Conservation (phyloP, 2,329 filamentous ascomycete genomes). For the Esteya vermicola region DNA sequence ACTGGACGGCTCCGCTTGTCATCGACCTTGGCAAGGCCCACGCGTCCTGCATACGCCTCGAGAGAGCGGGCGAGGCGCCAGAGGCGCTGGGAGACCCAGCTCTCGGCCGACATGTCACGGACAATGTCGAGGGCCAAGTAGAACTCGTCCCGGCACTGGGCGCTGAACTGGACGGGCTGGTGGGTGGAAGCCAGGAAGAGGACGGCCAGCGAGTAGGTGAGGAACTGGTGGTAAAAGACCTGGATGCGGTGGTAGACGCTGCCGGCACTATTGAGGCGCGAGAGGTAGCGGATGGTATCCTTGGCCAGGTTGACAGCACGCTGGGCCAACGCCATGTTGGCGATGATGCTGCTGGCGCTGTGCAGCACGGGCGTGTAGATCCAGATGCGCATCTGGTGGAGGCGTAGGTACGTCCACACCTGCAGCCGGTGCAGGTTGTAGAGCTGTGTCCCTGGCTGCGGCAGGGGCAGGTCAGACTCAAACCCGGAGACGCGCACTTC, state of each 20-base stretch:
- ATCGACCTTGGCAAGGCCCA: conserved; percentile 43
- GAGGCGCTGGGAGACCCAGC: conserved; percentile 56
- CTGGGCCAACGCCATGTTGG: conserved; percentile 59
- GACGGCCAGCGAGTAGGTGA: conserved; percentile 60
- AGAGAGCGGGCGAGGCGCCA: conserved; percentile 60
- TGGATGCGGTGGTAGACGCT: conserved; percentile 60
- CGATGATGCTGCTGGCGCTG: conserved; percentile 68
- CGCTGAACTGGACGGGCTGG: conserved; percentile 56
- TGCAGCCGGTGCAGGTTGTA: conserved; percentile 61
- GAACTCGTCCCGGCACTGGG: conserved; percentile 58
- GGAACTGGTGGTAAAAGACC: conserved; percentile 68
- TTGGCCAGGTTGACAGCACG: conserved; percentile 62
- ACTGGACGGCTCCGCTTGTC: conserved; percentile 28
- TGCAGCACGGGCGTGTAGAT: conserved; percentile 82
- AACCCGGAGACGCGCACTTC: conserved; percentile 46
- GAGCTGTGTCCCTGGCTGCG: conserved; percentile 35
- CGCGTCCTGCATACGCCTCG: conserved; percentile 55
- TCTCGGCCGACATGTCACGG: conserved; percentile 56
- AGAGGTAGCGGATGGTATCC: conserved; percentile 60
- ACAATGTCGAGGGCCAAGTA: conserved; percentile 65
- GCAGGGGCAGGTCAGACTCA: conserved; percentile 35
- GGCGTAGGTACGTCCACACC: conserved; percentile 71
- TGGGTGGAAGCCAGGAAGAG: conserved; percentile 66
- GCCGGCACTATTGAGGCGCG: conserved; percentile 55
- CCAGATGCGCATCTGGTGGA: conserved; percentile 42